Evolutionary conservation across 768 basidiomycete species (phyloP).

Genomic region (Mycena albidolilacea): DNA sequence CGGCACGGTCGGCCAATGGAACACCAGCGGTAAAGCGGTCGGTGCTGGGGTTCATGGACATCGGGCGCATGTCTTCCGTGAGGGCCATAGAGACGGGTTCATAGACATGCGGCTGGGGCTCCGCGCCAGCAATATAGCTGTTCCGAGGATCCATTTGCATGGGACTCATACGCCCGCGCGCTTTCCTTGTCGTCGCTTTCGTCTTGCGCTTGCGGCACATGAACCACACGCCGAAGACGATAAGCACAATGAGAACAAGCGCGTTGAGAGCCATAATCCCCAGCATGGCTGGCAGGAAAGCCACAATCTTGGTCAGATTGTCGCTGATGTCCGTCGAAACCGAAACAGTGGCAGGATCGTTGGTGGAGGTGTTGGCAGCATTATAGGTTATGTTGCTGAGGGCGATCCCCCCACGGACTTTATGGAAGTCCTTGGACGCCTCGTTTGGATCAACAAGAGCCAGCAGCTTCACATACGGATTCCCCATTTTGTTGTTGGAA

Average conservation of each 20-base stretch:
- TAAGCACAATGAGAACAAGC: conserved; percentile 72
- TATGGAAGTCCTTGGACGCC: conserved; percentile 81
- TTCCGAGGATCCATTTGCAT: conserved; percentile 70
- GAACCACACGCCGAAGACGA: conserved; percentile 66
- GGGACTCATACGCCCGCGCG: conserved; percentile 66
- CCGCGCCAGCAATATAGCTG: conserved; percentile 55
- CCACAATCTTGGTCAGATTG: conserved; percentile 74
- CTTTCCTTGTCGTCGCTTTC: conserved; percentile 47
- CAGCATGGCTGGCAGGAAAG: conserved; percentile 80
- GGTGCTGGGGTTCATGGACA: conserved; percentile 37
- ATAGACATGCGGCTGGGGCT: conserved; percentile 64
- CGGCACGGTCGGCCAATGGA: conserved; percentile 37
- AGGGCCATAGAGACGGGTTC: conserved; percentile 81
- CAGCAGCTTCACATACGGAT: conserved; percentile 85
- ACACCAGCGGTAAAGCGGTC: conserved; percentile 38
- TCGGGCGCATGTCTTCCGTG: conserved; percentile 57
- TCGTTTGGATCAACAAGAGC: conserved; percentile 77
- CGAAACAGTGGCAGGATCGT: conserved; percentile 61
- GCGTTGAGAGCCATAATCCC: conserved; percentile 86
- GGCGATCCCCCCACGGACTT: conserved; percentile 74
- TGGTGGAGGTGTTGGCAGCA: conserved; percentile 58
- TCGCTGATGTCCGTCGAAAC: conserved; percentile 71
- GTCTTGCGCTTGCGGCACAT: conserved; percentile 65
- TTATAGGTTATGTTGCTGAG: conserved; percentile 79
- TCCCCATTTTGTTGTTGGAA: conserved; percentile 72